phyloP scores from a whole-genome alignment of 768 basidiomycete genomes.

The Peribolospora kevripleyi region DNA sequence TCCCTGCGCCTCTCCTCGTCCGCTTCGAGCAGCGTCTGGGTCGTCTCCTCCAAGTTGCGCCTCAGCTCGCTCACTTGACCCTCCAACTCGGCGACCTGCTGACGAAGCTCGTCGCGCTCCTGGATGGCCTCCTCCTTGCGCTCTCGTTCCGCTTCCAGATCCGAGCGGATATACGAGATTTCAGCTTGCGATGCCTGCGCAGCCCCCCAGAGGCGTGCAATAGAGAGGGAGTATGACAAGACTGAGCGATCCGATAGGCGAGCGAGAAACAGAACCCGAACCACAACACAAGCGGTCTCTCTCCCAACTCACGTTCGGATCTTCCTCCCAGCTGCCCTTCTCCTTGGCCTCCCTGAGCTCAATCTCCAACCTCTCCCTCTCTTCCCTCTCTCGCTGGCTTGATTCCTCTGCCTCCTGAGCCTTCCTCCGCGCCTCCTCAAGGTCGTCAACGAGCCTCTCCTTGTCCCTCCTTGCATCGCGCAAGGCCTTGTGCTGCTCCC shows the following conservation, averaged over 20 bases:
- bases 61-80: no score
- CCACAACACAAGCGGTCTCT: slow-evolving; percentile 5
- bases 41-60: no score
- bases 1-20: slow-evolving; percentile 1
- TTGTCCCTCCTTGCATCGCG: slow-evolving; percentile 7
- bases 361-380: slow-evolving; percentile 11
- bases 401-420: background rate
- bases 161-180: slow-evolving; percentile 42
- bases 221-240: no score
- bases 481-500: slow-evolving; percentile 13
- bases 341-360: slow-evolving; percentile 10
- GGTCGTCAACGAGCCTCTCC: slow-evolving; percentile 1
- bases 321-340: slow-evolving; percentile 4
- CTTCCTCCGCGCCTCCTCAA: slow-evolving; percentile 8
- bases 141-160: slow-evolving; percentile 33
- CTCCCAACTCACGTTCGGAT: slow-evolving; percentile 2
- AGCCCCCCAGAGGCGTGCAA: no score
- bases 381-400: slow-evolving; percentile 11
- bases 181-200: slow-evolving; percentile 21
- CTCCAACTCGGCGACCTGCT: slow-evolving; percentile 8
- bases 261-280: background rate
- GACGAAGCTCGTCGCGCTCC: slow-evolving; percentile 7
- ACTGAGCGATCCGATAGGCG: background rate
- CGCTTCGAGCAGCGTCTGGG: no score
- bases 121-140: slow-evolving; percentile 34